Percentiles rank a stretch among this genome's conserved stretches.
Conservation (phyloP, 805 yeast genomes). For the Candida mattraensis region DNA sequence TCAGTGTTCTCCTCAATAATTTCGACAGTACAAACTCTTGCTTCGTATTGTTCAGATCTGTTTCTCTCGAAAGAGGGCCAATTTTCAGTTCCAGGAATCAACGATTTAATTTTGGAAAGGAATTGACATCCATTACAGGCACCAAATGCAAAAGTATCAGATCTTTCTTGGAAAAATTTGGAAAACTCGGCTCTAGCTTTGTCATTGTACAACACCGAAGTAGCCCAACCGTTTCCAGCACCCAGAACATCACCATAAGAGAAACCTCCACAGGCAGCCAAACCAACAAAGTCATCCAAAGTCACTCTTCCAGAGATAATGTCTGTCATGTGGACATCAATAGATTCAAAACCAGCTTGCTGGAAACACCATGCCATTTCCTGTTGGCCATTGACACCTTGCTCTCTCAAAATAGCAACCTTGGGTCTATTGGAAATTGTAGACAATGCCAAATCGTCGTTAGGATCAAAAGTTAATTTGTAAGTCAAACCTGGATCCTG, state of each 20-base stretch:
- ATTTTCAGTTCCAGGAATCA: slow-evolving; percentile 90
- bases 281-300: slow-evolving; percentile 79
- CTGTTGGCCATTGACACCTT: slow-evolving; percentile 97
- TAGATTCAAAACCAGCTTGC: slow-evolving; percentile 91
- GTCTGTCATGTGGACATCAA: slow-evolving; percentile 97
- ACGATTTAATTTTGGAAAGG: slow-evolving; percentile 76
- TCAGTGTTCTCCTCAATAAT: slow-evolving; percentile 54
- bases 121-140: slow-evolving; percentile 99
- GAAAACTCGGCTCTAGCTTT: slow-evolving; percentile 72
- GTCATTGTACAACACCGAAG: slow-evolving; percentile 84
- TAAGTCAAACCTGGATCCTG: slow-evolving; percentile 87
- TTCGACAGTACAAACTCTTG: slow-evolving; percentile 88
- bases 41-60: slow-evolving; percentile 92
- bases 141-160: slow-evolving; percentile 94
- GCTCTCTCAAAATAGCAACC: slow-evolving; percentile 96
- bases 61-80: slow-evolving; percentile 98
- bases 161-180: slow-evolving; percentile 79
- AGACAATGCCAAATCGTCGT: slow-evolving; percentile 45
- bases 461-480: slow-evolving; percentile 68
- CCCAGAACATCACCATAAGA: slow-evolving; percentile 98
- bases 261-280: slow-evolving; percentile 99
- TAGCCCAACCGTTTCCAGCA: slow-evolving; percentile 99
- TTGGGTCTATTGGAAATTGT: slow-evolving; percentile 56
- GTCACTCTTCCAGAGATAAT: slow-evolving; percentile 69
- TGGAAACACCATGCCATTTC: slow-evolving; percentile 98